A percentile compares a stretch with the other conserved stretches of the same genome.
phyloP scores from a whole-genome alignment of 2,329 filamentous ascomycete genomes.

The Fusarium circinatum region DNA sequence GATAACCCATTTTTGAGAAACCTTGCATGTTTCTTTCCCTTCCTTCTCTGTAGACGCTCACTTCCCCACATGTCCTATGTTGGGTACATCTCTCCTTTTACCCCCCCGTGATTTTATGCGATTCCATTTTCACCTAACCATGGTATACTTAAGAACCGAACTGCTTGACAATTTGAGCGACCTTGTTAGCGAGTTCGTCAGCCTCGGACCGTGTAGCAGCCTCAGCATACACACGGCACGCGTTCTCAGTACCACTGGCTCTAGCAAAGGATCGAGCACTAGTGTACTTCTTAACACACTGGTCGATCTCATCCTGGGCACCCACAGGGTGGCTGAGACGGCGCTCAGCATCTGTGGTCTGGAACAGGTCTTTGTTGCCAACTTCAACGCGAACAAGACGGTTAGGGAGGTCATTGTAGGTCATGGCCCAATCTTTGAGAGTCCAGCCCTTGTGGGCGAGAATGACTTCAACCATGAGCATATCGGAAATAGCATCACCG shows the following conservation, averaged over 20 bases:
- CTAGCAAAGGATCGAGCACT: slow-evolving; percentile 90
- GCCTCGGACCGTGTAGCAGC: slow-evolving; percentile 89
- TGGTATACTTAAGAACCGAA: slow-evolving; percentile 49
- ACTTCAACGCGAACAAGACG: slow-evolving; percentile 94
- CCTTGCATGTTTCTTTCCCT: slow-evolving; percentile 5
- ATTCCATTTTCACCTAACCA: not conserved
- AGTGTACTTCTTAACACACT: slow-evolving; percentile 88
- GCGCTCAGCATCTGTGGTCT: slow-evolving; percentile 91
- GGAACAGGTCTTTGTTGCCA: slow-evolving; percentile 86
- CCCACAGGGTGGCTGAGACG: slow-evolving; percentile 82
- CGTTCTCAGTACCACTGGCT: slow-evolving; percentile 95
- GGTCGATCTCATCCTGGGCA: slow-evolving; percentile 87
- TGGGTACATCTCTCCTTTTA: not conserved
- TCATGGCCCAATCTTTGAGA: slow-evolving; percentile 89
- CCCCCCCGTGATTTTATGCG: slow-evolving; percentile 21
- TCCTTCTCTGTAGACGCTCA: not conserved
- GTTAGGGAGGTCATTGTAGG: slow-evolving; percentile 94
- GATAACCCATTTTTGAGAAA: slow-evolving; percentile 14
- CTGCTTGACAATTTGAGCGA: slow-evolving; percentile 78
- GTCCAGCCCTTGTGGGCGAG: slow-evolving; percentile 95
- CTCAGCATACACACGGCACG: slow-evolving; percentile 94
- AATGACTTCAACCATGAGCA: slow-evolving; percentile 95
- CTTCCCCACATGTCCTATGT: slow-evolving; percentile 1
- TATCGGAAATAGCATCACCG: slow-evolving; percentile 93
- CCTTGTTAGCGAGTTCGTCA: slow-evolving; percentile 87